Conservation (phyloP, 2,329 filamentous ascomycete species). For the Cordyceps fumosorosea region DNA sequence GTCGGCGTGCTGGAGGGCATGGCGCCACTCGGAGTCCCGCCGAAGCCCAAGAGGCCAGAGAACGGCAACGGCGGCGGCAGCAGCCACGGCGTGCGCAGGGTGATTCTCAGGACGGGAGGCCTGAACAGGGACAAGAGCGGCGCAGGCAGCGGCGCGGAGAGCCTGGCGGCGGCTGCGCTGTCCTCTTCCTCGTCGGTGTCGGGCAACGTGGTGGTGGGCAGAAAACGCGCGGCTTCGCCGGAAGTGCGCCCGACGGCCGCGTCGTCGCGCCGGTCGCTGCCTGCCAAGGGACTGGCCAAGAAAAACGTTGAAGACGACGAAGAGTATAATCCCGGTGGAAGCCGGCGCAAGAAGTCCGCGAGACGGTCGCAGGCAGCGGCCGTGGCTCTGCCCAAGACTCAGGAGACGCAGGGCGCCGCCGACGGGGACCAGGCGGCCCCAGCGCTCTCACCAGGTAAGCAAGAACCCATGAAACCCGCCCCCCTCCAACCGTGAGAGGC, state of each 20-base stretch:
- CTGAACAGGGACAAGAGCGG: constrained; percentile 18
- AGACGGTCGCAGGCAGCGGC: not conserved
- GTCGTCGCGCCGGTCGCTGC: constrained; percentile 20
- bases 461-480: not conserved
- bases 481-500: not conserved
- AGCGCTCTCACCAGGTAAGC: constrained; percentile 10
- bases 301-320: constrained; percentile 33
- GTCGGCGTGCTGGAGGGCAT: constrained; percentile 77
- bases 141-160: constrained; percentile 19
- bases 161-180: constrained; percentile 8
- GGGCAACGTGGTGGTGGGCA: constrained; percentile 3
- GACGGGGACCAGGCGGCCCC: constrained; percentile 3
- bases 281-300: constrained; percentile 19
- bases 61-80: constrained; percentile 10
- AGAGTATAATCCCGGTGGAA: constrained; percentile 37
- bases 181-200: constrained; percentile 3
- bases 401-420: constrained; percentile 15
- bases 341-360: constrained; percentile 22
- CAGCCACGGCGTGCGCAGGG: constrained; percentile 32
- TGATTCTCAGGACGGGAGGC: constrained; percentile 37
- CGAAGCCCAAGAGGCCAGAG: constrained; percentile 44
- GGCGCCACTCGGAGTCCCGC: constrained; percentile 70
- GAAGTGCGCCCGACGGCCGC: constrained; percentile 10
- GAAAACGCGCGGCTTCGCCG: constrained; percentile 13
- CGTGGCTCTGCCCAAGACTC: constrained; percentile 10